Base-by-base conservation (phyloP, 805 yeast species). In the Wickerhamiella spandovensis region DNA sequence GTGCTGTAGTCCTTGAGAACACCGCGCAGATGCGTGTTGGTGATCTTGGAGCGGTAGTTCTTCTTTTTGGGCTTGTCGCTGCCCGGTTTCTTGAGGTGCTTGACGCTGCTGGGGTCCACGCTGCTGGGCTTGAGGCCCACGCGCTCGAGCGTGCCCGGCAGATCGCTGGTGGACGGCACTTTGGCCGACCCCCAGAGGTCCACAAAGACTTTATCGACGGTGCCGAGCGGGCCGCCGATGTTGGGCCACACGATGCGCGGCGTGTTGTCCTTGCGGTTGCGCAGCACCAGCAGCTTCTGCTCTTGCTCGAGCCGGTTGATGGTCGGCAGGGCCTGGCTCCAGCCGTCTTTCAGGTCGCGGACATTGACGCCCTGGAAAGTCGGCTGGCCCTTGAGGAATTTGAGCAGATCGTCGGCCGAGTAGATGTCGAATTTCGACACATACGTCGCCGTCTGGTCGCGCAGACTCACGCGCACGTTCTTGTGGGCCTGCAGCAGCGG, bases 21-120 rank as follows among this genome's bases (percentile, higher is more conserved):
- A 51, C 97, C 97, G 65, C 88, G 82, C 94, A 92, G 84, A 67
- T 92, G 99, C 2, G 95, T 82, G 66, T 92, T 92, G 10, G 99
- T 92, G 61, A 92, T 78, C 72, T 88, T 92, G 44, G 95, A 94
- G 62, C 88, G 77, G 67, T 97, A 79, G 47, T 94, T 85, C n/a
- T 61, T 53, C 67, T 85, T 89, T 76, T 87, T 87, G 64, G 83
- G 88, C 68, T 88, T 90, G 65, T 83, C 78, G 48, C 73, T 76
- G 30, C 68, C 70, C 1, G 73, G 67, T 17, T 72, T 74, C 44
- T 76, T 77, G 50, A 76, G 77, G 63, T 80, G 82, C 67, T 82
- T 85, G 53, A 88, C 69, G n/a, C 84, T 77, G 42, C 88, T 85
- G n/a, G 98, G 97, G 64, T 92, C 98, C n/a, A 88, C 92, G 61